Percentiles rank a stretch among this genome's conserved stretches.
These are phyloP conservation scores for Protostelium mycophagum DNA, from an alignment of 78 protist species.

Conservation along the genomic window DNA sequence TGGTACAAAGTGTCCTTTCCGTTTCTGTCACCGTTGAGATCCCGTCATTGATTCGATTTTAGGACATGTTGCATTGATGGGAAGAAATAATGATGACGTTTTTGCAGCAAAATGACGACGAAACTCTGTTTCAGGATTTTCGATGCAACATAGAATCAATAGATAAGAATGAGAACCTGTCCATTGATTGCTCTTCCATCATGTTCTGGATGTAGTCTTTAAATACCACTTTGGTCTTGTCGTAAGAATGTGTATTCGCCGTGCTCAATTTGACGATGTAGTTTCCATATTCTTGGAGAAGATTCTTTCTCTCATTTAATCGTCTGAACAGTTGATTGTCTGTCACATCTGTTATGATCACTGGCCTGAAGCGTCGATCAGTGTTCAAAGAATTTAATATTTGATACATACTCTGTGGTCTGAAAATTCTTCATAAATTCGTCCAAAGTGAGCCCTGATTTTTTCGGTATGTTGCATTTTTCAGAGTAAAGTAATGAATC, in stretches of 20 bases:
- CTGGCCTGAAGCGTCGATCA: background rate
- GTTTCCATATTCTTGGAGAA: background rate
- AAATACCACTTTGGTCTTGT: background rate
- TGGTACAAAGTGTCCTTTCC: background rate
- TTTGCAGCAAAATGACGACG: too few relatives aligned
- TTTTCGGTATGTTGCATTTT: background rate
- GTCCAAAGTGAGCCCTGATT: background rate
- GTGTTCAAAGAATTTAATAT: too few relatives aligned
- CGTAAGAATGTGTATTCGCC: background rate
- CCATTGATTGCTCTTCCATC: background rate
- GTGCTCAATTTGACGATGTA: background rate
- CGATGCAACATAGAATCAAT: background rate
- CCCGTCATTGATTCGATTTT: background rate
- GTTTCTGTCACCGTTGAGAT: background rate
- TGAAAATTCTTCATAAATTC: background rate
- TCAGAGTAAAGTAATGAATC: background rate
- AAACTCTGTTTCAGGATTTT: too few relatives aligned
- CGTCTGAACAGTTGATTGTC: background rate
- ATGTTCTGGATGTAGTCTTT: background rate
- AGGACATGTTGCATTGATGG: too few relatives aligned
- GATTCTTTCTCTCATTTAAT: background rate
- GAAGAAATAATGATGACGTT: too few relatives aligned
- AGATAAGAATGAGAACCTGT: background rate
- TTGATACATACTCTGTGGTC: background rate
- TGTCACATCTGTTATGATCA: background rate